Conservation (phyloP, 1,139 yeast species). For the Hyphopichia wangnamkhiaoensis region DNA sequence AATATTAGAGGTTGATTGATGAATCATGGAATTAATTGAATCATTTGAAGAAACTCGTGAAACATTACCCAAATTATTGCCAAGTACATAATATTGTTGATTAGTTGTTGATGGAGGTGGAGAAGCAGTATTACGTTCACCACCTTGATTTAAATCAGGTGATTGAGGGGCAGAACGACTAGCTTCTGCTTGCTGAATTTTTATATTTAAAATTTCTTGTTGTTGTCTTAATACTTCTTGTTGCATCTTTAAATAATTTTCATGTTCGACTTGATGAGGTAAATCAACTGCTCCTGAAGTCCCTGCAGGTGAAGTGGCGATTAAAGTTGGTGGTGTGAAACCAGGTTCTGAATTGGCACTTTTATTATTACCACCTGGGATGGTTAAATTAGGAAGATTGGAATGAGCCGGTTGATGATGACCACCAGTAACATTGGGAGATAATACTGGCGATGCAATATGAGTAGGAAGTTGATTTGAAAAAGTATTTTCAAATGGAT, state of each 20-base stretch:
- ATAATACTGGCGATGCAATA: constrained; percentile 11
- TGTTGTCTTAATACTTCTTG: constrained; percentile 42
- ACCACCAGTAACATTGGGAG: constrained; percentile 14
- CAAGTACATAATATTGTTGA: constrained; percentile 5
- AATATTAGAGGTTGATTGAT: constrained; percentile 11
- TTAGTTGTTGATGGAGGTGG: constrained; percentile 6
- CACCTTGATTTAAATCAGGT: constrained; percentile 8
- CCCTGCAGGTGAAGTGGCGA: constrained; percentile 4
- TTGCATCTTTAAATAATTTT: constrained; percentile 39
- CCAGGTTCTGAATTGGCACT: neutral
- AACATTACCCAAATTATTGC: constrained; percentile 5
- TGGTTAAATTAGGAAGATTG: neutral
- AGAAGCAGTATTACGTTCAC: neutral
- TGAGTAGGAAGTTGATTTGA: constrained; percentile 14
- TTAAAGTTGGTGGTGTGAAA: constrained; percentile 12
- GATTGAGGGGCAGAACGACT: constrained; percentile 10
- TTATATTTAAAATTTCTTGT: constrained; percentile 32
- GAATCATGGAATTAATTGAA: constrained; percentile 12
- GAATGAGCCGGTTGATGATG: too few species aligned
- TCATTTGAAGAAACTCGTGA: constrained; percentile 14
- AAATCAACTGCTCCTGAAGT: constrained; percentile 4
- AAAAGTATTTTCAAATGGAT: constrained; percentile 43
- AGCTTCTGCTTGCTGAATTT: constrained; percentile 18
- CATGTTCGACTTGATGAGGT: constrained; percentile 24
- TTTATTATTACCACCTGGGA: neutral